These are phyloP conservation scores for Ceratocystis papillata DNA, from an alignment of 2,329 filamentous ascomycete genomes.

Conservation along the genomic window DNA sequence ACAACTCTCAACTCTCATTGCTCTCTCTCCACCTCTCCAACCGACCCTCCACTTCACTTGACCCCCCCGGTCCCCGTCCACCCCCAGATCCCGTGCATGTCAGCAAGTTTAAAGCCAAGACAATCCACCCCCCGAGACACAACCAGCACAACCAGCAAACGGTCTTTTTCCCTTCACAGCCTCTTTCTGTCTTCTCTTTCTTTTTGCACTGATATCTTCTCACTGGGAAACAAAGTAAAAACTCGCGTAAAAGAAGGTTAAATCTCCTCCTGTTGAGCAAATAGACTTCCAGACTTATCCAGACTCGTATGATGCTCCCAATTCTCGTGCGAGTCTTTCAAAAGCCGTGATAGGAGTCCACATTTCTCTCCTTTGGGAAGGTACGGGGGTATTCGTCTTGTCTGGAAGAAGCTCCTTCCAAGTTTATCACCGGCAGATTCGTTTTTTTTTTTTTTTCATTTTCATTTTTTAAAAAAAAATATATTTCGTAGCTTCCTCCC, in stretches of 20 bases:
- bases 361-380: constrained; percentile 11
- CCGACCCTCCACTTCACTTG: background rate
- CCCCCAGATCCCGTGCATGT: background rate
- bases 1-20: too few species aligned
- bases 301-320: constrained; percentile 10
- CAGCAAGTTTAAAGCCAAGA: background rate
- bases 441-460: background rate
- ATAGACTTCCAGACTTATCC: background rate
- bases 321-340: constrained; percentile 17
- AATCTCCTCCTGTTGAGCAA: background rate
- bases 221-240: background rate
- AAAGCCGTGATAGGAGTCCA: constrained; percentile 10
- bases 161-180: background rate
- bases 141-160: background rate
- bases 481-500: too few species aligned
- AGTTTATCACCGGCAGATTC: constrained; percentile 5
- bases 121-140: background rate
- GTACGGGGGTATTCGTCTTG: background rate
- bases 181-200: background rate
- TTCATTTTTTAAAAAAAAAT: background rate
- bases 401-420: background rate
- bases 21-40: background rate
- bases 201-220: background rate
- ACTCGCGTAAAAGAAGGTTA: background rate
- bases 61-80: background rate